Conservation (phyloP, 768 basidiomycete species). For the Lactifluus volemus region DNA sequence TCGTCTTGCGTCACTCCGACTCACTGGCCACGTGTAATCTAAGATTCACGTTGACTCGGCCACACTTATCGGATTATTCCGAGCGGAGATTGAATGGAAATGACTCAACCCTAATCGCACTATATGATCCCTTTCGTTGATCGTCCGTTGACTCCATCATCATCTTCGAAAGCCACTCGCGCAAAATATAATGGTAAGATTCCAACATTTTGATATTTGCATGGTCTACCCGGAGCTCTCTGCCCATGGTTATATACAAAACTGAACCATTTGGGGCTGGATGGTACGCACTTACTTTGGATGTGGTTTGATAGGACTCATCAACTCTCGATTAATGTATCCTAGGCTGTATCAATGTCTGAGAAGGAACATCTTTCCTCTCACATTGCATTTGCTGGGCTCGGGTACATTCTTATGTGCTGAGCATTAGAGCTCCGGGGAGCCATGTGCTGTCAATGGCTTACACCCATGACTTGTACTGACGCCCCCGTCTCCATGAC, state of each 20-base stretch:
- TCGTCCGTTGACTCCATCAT: not conserved
- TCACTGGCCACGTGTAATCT: too few species aligned
- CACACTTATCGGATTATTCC: too few species aligned
- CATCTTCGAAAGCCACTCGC: not conserved
- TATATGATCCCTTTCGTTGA: too few species aligned
- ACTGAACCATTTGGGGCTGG: slow-evolving; percentile 17
- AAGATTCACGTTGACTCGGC: too few species aligned
- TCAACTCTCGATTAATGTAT: too few species aligned
- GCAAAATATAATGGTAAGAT: slow-evolving; percentile 3
- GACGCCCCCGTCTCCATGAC: slow-evolving; percentile 81
- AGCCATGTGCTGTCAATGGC: slow-evolving; percentile 28
- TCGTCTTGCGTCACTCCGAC: too few species aligned
- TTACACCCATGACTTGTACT: slow-evolving; percentile 24
- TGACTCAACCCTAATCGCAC: too few species aligned
- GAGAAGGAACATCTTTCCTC: too few species aligned
- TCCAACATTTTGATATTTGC: not conserved
- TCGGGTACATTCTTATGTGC: slow-evolving; percentile 20
- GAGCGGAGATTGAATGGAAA: too few species aligned
- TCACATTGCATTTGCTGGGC: slow-evolving; percentile 34
- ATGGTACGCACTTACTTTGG: slow-evolving; percentile 23
- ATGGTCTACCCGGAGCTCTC: slow-evolving; percentile 2
- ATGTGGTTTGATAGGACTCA: slow-evolving; percentile 12
- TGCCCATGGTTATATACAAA: not conserved
- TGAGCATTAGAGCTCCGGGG: slow-evolving; percentile 45
- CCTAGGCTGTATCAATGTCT: too few species aligned